A percentile compares a stretch with the other conserved stretches of the same genome.
phyloP scores from a whole-genome alignment of 2,329 filamentous ascomycete species.

The Knufia fluminis region DNA sequence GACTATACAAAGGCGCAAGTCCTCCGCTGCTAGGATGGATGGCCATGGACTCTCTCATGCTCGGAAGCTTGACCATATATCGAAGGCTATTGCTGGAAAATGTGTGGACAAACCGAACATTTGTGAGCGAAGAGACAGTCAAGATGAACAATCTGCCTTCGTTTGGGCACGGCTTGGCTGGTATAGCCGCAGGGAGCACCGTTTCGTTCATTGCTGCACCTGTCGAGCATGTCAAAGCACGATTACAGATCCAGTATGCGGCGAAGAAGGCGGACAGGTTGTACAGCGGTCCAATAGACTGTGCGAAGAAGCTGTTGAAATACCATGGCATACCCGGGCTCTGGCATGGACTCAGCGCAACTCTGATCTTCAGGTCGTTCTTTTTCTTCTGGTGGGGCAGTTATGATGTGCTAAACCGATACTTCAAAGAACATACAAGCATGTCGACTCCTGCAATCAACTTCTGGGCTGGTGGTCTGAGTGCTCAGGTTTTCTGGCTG shows the following conservation, averaged over 20 bases:
- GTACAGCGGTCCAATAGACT: slow-evolving; percentile 84
- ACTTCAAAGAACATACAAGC: slow-evolving; percentile 56
- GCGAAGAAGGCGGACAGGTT: slow-evolving; percentile 65
- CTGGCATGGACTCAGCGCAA: slow-evolving; percentile 78
- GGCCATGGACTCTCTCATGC: slow-evolving; percentile 91
- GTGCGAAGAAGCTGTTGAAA: slow-evolving; percentile 51
- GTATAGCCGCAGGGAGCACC: slow-evolving; percentile 75
- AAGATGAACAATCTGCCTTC: slow-evolving; percentile 48
- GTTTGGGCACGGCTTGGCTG: slow-evolving; percentile 78
- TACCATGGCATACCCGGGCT: slow-evolving; percentile 68
- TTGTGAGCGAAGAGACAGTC: slow-evolving; percentile 18
- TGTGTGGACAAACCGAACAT: slow-evolving; percentile 54
- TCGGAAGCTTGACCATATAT: slow-evolving; percentile 85
- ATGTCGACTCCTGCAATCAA: slow-evolving; percentile 75
- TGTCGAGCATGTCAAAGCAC: slow-evolving; percentile 89
- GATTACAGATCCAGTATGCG: slow-evolving; percentile 88
- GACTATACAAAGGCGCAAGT: slow-evolving; percentile 88
- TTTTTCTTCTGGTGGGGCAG: slow-evolving; percentile 99
- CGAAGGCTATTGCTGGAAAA: slow-evolving; percentile 72
- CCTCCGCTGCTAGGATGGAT: slow-evolving; percentile 95
- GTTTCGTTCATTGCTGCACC: slow-evolving; percentile 90
- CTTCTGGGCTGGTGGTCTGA: slow-evolving; percentile 93
- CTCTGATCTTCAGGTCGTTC: slow-evolving; percentile 78
- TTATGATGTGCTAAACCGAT: slow-evolving; percentile 73
- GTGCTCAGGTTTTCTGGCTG: slow-evolving; percentile 90